Evolutionary conservation across 495 filamentous ascomycete genomes (phyloP).

Genomic region (Penicillium canariense): DNA sequence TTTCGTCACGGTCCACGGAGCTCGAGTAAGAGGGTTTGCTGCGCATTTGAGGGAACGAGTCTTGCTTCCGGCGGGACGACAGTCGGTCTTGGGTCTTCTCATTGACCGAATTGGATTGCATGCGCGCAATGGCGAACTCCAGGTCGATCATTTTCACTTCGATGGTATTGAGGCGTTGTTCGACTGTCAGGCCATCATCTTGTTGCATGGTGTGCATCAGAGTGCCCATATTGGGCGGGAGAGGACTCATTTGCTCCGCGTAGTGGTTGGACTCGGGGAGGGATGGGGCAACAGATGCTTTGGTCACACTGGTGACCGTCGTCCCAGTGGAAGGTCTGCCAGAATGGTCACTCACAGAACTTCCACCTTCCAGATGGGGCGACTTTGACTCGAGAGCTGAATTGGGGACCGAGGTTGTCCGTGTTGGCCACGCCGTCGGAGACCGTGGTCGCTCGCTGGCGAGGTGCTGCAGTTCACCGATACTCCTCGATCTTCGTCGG

Average conservation of each 20-base stretch:
- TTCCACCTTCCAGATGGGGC: slow-evolving; percentile 14
- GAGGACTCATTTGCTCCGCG: slow-evolving; percentile 25
- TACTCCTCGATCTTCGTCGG: slow-evolving; percentile 35
- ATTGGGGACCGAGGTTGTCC: slow-evolving; percentile 22
- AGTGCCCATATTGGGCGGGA: slow-evolving; percentile 42
- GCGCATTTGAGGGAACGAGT: slow-evolving; percentile 19
- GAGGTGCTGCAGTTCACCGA: slow-evolving; percentile 27
- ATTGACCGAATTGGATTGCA: slow-evolving; percentile 41
- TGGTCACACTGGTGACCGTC: slow-evolving; percentile 33
- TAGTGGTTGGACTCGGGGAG: slow-evolving; percentile 15
- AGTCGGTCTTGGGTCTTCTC: slow-evolving; percentile 12
- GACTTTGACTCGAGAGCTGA: slow-evolving; percentile 30
- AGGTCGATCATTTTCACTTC: slow-evolving; percentile 57
- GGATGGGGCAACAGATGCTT: slow-evolving; percentile 24
- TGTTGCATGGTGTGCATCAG: slow-evolving; percentile 45
- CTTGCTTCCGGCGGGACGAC: slow-evolving; percentile 15
- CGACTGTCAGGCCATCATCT: slow-evolving; percentile 46
- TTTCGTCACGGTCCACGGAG: slow-evolving; percentile 25
- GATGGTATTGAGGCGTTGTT: slow-evolving; percentile 51
- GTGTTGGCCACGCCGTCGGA: slow-evolving; percentile 26
- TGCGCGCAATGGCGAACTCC: slow-evolving; percentile 53
- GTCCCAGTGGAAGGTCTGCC: slow-evolving; percentile 30
- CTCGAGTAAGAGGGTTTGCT: slow-evolving; percentile 23
- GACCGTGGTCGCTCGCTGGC: slow-evolving; percentile 26
- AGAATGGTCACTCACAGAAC: slow-evolving; percentile 30